phyloP scores from a whole-genome alignment of 1,139 yeast genomes.

The Pichia cactophila region DNA sequence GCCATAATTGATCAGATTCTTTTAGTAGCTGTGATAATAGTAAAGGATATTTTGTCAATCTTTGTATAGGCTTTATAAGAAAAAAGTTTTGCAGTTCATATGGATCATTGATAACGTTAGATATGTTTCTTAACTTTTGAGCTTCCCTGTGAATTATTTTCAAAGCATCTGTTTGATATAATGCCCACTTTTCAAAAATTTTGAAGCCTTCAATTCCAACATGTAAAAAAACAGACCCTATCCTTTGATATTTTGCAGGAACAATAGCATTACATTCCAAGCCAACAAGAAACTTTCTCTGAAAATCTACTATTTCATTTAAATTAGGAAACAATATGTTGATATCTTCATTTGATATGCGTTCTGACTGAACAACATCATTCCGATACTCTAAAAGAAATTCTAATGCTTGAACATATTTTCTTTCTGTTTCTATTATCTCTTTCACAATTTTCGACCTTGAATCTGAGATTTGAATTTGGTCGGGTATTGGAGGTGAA shows the following conservation, averaged over 20 bases:
- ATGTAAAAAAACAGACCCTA: conserved; percentile 81
- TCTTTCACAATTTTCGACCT: conserved; percentile 79
- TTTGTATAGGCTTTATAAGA: conserved; percentile 87
- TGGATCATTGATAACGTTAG: conserved; percentile 69
- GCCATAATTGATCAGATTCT: conserved; percentile 45
- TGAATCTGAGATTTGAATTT: conserved; percentile 37
- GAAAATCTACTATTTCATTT: conserved; percentile 80
- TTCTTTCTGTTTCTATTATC: conserved; percentile 81
- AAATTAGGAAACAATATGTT: conserved; percentile 84
- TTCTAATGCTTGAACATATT: conserved; percentile 86
- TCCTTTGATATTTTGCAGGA: conserved; percentile 68
- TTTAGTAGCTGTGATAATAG: conserved; percentile 70
- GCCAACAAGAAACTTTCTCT: conserved; percentile 80
- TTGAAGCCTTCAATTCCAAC: conserved; percentile 73
- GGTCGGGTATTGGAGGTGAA: conserved; percentile 22
- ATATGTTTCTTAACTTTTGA: conserved; percentile 45
- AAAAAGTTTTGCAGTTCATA: conserved; percentile 87
- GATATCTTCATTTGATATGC: conserved; percentile 71
- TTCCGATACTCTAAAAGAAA: conserved; percentile 58
- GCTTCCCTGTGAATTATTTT: conserved; percentile 69
- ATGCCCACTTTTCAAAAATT: conserved; percentile 86
- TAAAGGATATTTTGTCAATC: conserved; percentile 89
- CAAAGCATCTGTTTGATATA: conserved; percentile 78
- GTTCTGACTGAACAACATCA: conserved; percentile 57
- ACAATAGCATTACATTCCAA: conserved; percentile 80